Conservation (phyloP, 345 rosid genomes). For the Murraya paniculata region DNA sequence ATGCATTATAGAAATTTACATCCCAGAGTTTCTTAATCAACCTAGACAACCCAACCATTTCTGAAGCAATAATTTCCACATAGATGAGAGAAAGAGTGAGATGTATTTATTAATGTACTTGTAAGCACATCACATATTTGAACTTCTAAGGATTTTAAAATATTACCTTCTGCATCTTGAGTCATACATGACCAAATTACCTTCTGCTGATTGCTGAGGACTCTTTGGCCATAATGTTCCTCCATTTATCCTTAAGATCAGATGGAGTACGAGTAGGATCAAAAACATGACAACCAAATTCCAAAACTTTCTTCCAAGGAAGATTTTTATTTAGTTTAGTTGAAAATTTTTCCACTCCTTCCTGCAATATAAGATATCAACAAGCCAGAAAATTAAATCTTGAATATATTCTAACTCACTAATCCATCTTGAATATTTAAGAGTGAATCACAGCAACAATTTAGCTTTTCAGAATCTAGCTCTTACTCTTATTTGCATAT, state of each 20-base stretch:
- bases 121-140: background rate
- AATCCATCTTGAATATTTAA: background rate
- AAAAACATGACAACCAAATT: slow-evolving; percentile 62
- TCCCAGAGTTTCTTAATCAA: background rate
- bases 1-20: background rate
- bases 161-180: slow-evolving; percentile 1
- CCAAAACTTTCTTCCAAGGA: slow-evolving; percentile 81
- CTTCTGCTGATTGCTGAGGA: background rate
- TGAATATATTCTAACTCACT: background rate
- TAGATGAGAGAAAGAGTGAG: background rate
- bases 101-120: background rate
- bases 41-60: background rate
- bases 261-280: slow-evolving; percentile 49
- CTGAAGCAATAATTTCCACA: background rate
- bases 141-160: background rate
- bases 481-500: background rate
- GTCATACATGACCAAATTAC: background rate
- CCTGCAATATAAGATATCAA: slow-evolving; percentile 33
- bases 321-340: slow-evolving; percentile 46
- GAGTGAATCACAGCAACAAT: background rate
- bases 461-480: background rate
- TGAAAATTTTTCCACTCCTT: slow-evolving; percentile 53
- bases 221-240: slow-evolving; percentile 33
- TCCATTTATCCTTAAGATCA: slow-evolving; percentile 89
- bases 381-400: background rate